phyloP scores from a whole-genome alignment of 2,329 filamentous ascomycete genomes.

The Lachnellula occidentalis region DNA sequence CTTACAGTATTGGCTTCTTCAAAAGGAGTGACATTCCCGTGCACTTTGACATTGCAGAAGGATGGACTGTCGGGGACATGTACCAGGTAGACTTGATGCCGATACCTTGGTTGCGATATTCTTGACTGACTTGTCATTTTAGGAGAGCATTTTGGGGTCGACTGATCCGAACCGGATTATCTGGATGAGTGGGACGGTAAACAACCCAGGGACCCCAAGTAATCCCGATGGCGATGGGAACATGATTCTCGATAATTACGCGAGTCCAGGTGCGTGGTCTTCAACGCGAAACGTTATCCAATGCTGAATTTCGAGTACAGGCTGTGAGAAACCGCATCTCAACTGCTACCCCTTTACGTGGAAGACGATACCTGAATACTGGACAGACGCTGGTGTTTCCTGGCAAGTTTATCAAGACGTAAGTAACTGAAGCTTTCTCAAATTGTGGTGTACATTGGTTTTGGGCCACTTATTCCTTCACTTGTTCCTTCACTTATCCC shows the following conservation, averaged over 20 bases:
- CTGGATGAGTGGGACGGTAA: constrained; percentile 46
- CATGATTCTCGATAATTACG: constrained; percentile 37
- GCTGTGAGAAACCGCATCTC: constrained; percentile 23
- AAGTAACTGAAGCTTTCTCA: constrained; percentile 36
- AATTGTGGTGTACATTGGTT: no score
- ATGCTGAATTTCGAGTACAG: neutral
- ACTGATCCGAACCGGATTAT: constrained; percentile 49
- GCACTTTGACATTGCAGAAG: constrained; percentile 48
- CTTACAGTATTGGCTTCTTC: constrained; percentile 44
- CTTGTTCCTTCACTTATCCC: no score
- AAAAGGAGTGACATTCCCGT: constrained; percentile 44
- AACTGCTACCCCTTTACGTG: constrained; percentile 43
- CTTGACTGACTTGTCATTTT: neutral
- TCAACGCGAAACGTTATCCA: neutral
- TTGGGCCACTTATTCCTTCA: no score
- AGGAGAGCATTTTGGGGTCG: constrained; percentile 45
- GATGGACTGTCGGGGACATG: constrained; percentile 48
- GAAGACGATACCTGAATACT: constrained; percentile 40
- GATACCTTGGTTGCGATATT: neutral
- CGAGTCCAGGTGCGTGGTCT: constrained; percentile 31
- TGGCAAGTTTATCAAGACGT: constrained; percentile 42
- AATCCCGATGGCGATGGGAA: constrained; percentile 4
- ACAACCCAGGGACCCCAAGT: constrained; percentile 38
- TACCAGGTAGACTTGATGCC: constrained; percentile 35
- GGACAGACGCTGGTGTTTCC: constrained; percentile 38